Conservation (phyloP, 2,329 filamentous ascomycete species). For the Aschersonia sp. region DNA sequence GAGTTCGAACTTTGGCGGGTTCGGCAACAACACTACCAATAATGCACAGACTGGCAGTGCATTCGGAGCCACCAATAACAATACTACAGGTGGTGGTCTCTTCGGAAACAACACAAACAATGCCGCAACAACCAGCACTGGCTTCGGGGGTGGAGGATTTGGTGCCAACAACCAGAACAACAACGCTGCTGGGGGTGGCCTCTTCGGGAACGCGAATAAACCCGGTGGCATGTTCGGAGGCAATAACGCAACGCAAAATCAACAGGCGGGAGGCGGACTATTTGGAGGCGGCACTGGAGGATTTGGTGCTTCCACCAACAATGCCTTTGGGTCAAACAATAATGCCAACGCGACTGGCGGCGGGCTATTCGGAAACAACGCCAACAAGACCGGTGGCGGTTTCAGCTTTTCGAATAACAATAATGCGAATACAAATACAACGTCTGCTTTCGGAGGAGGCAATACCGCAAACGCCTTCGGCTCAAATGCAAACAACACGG, state of each 20-base stretch:
- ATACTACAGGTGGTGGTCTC: constrained; percentile 18
- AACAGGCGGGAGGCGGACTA: constrained; percentile 9
- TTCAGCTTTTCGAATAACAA: constrained; percentile 29
- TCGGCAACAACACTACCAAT: constrained; percentile 22
- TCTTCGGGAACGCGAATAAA: constrained; percentile 21
- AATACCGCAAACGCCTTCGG: constrained; percentile 21
- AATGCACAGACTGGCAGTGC: constrained; percentile 17
- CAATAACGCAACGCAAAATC: constrained; percentile 8
- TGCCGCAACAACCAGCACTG: constrained; percentile 12
- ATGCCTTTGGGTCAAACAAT: constrained; percentile 16
- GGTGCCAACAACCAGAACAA: constrained; percentile 17
- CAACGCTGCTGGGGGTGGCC: constrained; percentile 16
- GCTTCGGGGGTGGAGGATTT: constrained; percentile 22
- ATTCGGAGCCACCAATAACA: constrained; percentile 29
- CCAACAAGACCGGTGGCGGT: constrained; percentile 19
- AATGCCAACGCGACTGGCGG: constrained; percentile 15
- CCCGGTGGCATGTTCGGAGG: constrained; percentile 12
- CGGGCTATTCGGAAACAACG: constrained; percentile 27
- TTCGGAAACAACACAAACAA: constrained; percentile 21
- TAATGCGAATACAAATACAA: constrained; percentile 8
- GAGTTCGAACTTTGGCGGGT: constrained; percentile 34
- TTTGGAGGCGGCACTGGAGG: constrained; percentile 16
- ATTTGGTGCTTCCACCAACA: constrained; percentile 21
- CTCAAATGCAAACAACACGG: constrained; percentile 8
- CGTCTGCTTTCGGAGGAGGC: constrained; percentile 12